Evolutionary conservation across 306 rosid genomes (phyloP).

Genomic region (Rubus parviflorus): DNA sequence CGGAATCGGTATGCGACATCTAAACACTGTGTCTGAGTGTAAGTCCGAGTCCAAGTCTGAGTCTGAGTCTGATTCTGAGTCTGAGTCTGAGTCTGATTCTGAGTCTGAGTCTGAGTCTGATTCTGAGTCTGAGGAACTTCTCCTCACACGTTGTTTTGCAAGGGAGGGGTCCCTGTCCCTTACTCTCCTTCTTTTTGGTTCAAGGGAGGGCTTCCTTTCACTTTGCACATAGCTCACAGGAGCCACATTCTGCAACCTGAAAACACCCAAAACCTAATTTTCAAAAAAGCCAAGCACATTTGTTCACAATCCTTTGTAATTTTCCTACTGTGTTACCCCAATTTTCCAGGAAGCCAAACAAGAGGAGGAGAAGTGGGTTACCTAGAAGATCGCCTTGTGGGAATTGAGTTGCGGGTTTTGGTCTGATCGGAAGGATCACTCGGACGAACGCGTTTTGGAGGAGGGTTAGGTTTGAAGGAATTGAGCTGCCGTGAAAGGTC

Average conservation of each 20-base stretch:
- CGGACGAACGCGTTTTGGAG: slow-evolving; percentile 13
- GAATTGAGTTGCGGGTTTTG: neutral
- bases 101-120: neutral
- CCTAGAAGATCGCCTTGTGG: slow-evolving; percentile 70
- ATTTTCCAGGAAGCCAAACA: neutral
- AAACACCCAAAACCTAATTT: neutral
- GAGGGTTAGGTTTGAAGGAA: slow-evolving; percentile 3
- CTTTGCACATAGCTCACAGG: neutral
- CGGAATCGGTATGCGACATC: neutral
- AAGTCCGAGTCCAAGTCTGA: neutral
- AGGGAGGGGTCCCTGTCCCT: neutral
- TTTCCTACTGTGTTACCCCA: neutral
- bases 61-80: neutral
- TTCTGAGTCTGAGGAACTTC: neutral
- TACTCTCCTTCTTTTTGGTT: neutral
- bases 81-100: neutral
- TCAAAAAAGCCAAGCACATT: neutral
- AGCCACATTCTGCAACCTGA: neutral
- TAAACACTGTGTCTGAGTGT: neutral
- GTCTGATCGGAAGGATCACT: slow-evolving; percentile 10
- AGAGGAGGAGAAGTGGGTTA: neutral
- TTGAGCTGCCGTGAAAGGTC: slow-evolving; percentile 60
- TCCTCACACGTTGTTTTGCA: neutral
- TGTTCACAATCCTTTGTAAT: neutral
- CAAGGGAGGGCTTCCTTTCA: neutral